Base-by-base conservation (phyloP, 1,284 basidiomycete genomes). In the Puccinia brachypodii region DNA sequence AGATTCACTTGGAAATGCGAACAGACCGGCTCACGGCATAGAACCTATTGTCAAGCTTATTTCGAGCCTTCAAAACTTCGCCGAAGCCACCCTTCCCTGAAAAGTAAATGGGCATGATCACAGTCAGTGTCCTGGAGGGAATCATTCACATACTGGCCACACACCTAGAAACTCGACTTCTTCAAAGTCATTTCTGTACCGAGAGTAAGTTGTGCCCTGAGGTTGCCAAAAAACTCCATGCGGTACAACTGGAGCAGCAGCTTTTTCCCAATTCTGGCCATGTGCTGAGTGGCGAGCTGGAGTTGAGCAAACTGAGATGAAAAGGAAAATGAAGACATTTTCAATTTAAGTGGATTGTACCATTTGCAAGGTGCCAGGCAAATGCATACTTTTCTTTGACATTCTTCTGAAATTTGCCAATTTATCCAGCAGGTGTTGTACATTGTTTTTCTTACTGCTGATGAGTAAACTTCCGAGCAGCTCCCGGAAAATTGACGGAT, bases 31-130 rank as follows among this genome's bases (percentile, higher is more conserved):
- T 73, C 42, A 84, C 83, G 19, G 84, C 84, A 74, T 84, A 84
- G 69, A 85, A 85, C 44, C 84, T 77, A 25, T 87, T 88, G 82
- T 90, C 89, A 0, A 89, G 86, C 87, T 91, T 93, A 85, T 98
- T 96, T 76, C 92, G 89, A 0, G 95, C 95, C 86, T 98, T 98
- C 64, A 97, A 94, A 0, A 98, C 96, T 31, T 93, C 93, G 0
- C 95, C 95, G 86, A 96, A 98, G 0, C 93, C 95, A 0, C 95
- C 95, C 85, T 92, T 93, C 0, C 96, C 95, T 81, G 36, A 16
- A 33, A 64, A 25, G 33, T n/a, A 33, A 16, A 36, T 31, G 47
- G 11, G 44, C 31, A 42, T 31, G 28, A 69, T 25, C 2, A 44
- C 44, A 9, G 56, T 33, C 1, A 44, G 47, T 69, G 44, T 33